Base-by-base conservation (phyloP, 768 basidiomycete genomes). In the Fomitopsis serialis region DNA sequence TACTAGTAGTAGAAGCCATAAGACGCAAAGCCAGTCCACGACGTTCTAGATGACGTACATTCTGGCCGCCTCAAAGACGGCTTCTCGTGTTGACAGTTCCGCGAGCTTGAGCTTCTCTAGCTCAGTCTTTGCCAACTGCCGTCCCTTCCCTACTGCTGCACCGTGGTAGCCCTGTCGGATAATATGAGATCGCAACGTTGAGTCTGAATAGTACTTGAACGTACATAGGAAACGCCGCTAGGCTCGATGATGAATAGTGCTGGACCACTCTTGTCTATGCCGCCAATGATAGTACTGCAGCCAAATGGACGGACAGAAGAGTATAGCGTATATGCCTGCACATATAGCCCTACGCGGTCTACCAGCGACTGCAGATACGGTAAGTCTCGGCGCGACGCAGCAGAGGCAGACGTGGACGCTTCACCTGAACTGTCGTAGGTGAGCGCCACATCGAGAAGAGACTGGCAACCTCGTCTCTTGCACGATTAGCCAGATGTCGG, bases 271-370 rank as follows among this genome's bases (percentile, higher is more conserved):
- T 91, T 88, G 74, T 98, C 96, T 10, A 95, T 81, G 21, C 88
- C 84, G 42, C 86, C 95, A 22, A 98, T 71, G 66, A 99, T 89
- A 42, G 94, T 88, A 65, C 92, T 93, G 64, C 96, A 87, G 19
- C 96, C 97, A 63, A 98, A 98, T 0, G 97, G 97, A 37, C 97
- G 85, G 35, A 98, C 96, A 22, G 95, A 98, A 1, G 95, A 98
- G 73, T 98, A 98, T 37, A 98, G 83, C 6, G 97, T 99, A 73
- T 98, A 98, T 42, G 86, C 84, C 73, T 99, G 97, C 9, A 92
- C 86, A 68, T 92, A 96, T n/a, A 82, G 78, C 1, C 89, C 86
- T 43, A 99, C 64, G 54, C 95, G 88, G 65, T 92, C 88, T 50
- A 88, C 74, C 47, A 89, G 68, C 22, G 32, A 48, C 54, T 61